These are phyloP conservation scores for Curvularia sp. DNA, from an alignment of 2,329 filamentous ascomycete species.

Conservation along the genomic window DNA sequence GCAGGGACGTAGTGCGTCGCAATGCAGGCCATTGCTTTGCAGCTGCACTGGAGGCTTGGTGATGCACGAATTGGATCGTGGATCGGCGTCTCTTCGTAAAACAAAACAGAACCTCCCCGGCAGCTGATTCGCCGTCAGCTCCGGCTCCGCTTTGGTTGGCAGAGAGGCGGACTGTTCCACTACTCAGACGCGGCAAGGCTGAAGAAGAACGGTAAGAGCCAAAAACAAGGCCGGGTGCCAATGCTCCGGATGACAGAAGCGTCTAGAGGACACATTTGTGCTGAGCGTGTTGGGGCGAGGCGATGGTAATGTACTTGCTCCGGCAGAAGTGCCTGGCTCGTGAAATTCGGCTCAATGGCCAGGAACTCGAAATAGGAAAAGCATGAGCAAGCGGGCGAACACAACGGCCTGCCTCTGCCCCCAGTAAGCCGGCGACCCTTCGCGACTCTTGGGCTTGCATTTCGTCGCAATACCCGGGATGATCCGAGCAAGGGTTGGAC, in stretches of 20 bases:
- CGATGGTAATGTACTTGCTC: not conserved
- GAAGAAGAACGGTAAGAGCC: constrained; percentile 21
- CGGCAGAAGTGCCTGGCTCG: not conserved
- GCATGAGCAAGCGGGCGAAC: constrained; percentile 34
- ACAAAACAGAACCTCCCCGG: constrained; percentile 35
- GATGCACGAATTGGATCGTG: constrained; percentile 33
- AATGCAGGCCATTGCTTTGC: constrained; percentile 23
- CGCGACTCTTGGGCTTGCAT: constrained; percentile 32
- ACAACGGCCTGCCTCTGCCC: constrained; percentile 26
- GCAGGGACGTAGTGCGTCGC: constrained; percentile 16
- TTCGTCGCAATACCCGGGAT: constrained; percentile 31
- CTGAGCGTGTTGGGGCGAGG: constrained; percentile 15
- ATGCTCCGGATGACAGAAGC: constrained; percentile 22
- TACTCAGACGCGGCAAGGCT: constrained; percentile 39
- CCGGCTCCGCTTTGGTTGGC: constrained; percentile 35
- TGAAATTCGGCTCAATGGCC: constrained; percentile 19
- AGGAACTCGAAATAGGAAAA: constrained; percentile 30
- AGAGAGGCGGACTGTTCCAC: constrained; percentile 40
- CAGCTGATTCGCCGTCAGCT: constrained; percentile 36
- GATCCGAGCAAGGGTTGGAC: constrained; percentile 44
- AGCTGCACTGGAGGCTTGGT: constrained; percentile 27
- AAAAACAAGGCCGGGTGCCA: constrained; percentile 21
- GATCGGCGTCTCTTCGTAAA: constrained; percentile 39
- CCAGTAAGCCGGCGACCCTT: constrained; percentile 25
- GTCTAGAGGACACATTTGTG: constrained; percentile 13